Evolutionary conservation across 139 green algal genomes (phyloP).

Genomic region (Micromonas pusilla): DNA sequence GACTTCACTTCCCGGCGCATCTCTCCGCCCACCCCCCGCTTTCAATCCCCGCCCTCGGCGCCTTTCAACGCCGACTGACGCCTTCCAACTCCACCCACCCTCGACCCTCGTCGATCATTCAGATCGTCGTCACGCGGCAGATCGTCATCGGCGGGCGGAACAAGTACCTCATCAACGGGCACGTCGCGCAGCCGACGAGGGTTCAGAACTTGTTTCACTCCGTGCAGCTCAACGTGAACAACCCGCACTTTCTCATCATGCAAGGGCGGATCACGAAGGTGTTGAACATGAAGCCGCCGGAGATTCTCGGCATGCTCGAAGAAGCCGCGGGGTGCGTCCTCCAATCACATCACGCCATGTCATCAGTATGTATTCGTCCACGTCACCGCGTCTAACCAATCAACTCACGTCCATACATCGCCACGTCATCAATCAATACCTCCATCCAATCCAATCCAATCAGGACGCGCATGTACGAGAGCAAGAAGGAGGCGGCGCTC

Average conservation of each 20-base stretch:
- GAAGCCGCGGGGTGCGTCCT: constrained; percentile 74
- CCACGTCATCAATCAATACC: no score
- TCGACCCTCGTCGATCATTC: no score
- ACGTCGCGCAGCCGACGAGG: constrained; percentile 73
- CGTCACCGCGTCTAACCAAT: no score
- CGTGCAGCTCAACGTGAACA: constrained; percentile 99
- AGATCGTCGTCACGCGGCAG: constrained; percentile 85
- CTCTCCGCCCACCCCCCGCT: no score
- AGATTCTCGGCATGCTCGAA: constrained; percentile 96
- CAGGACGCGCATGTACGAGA: constrained; percentile 98
- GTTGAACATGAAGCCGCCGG: constrained; percentile 97
- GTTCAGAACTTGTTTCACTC: constrained; percentile 98
- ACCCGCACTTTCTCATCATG: constrained; percentile 99
- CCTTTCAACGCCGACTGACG: no score
- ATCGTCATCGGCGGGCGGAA: constrained; percentile 90
- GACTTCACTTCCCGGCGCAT: no score
- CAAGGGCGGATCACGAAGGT: constrained; percentile 87
- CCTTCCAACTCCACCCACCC: no score
- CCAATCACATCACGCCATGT: no score
- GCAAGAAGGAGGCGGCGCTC: constrained; percentile 86
- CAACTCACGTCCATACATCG: no score
- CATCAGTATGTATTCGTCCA: no score
- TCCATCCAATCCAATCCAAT: no score
- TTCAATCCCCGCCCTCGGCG: no score
- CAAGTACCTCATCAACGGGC: constrained; percentile 98